Evolutionary conservation across 495 filamentous ascomycete genomes (phyloP).

Genomic region (Penicillium lagena): DNA sequence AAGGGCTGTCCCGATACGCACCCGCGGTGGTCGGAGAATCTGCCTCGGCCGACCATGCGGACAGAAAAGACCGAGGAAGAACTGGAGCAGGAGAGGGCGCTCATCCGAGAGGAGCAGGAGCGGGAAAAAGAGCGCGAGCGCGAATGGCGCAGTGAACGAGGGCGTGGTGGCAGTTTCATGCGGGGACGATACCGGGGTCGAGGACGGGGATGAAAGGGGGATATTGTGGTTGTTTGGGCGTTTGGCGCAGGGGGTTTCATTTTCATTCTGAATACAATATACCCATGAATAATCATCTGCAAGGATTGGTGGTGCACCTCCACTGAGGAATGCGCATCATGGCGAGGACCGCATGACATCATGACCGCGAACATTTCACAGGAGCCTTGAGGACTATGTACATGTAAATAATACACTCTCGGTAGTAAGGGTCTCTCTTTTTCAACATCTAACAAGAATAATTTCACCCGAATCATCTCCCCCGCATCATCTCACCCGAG

Average conservation of each 20-base stretch:
- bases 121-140: conserved; percentile 44
- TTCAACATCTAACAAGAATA: too few relatives aligned
- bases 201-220: conserved; percentile 29
- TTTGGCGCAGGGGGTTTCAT: background rate
- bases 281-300: too few relatives aligned
- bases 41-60: conserved; percentile 65
- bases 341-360: background rate
- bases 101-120: conserved; percentile 48
- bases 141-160: conserved; percentile 44
- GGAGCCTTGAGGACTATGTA: background rate
- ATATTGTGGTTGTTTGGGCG: background rate
- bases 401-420: background rate
- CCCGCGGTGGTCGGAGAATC: conserved; percentile 64
- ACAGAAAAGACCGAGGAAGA: conserved; percentile 57
- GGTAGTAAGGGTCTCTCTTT: too few relatives aligned
- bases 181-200: conserved; percentile 42
- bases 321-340: background rate
- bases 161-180: conserved; percentile 42
- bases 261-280: too few relatives aligned
- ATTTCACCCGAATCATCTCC: too few relatives aligned
- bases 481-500: too few relatives aligned
- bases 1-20: conserved; percentile 74
- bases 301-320: too few relatives aligned
- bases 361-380: conserved; percentile 1
- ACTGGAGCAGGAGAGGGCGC: conserved; percentile 49